Evolutionary conservation across 2,329 filamentous ascomycete genomes (phyloP).

Genomic region (Amauroascus verrucosus): DNA sequence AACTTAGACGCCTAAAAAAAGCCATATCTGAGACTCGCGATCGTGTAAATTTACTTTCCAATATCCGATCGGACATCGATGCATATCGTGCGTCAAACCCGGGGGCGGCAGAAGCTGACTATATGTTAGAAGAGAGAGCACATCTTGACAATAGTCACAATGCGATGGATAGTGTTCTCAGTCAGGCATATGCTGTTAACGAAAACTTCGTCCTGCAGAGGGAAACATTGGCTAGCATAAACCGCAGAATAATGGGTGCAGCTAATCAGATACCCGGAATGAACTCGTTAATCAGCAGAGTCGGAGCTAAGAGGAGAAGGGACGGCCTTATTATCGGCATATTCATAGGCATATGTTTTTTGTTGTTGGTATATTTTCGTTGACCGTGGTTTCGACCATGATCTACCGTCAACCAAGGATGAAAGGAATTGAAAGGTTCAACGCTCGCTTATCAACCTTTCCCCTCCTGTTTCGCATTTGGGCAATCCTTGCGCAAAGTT

Average conservation of each 20-base stretch:
- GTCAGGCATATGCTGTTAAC: slow-evolving; percentile 92
- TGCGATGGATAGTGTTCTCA: slow-evolving; percentile 80
- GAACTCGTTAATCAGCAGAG: slow-evolving; percentile 82
- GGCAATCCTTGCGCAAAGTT: too few species aligned
- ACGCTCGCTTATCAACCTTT: too few species aligned
- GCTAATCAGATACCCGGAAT: slow-evolving; percentile 88
- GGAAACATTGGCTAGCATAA: slow-evolving; percentile 79
- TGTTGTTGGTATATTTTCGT: slow-evolving; percentile 71
- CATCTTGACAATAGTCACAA: slow-evolving; percentile 82
- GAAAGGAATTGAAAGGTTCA: too few species aligned
- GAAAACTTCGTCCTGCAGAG: slow-evolving; percentile 80
- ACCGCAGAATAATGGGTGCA: slow-evolving; percentile 77
- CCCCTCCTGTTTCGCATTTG: too few species aligned
- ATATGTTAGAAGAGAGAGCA: slow-evolving; percentile 85
- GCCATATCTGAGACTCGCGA: slow-evolving; percentile 69
- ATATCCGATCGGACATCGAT: slow-evolving; percentile 84
- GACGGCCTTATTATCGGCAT: slow-evolving; percentile 87
- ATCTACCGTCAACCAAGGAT: not conserved
- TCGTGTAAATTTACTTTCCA: slow-evolving; percentile 78
- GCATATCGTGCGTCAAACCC: slow-evolving; percentile 76
- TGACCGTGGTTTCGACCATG: slow-evolving; percentile 29
- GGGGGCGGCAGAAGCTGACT: slow-evolving; percentile 77
- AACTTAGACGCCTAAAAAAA: slow-evolving; percentile 63
- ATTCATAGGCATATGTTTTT: slow-evolving; percentile 86
- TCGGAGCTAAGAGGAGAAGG: slow-evolving; percentile 86